Evolutionary conservation across 768 basidiomycete genomes (phyloP), one percentile per base, ranked within the genome.

Genomic region (Solioccasus polychromus): DNA sequence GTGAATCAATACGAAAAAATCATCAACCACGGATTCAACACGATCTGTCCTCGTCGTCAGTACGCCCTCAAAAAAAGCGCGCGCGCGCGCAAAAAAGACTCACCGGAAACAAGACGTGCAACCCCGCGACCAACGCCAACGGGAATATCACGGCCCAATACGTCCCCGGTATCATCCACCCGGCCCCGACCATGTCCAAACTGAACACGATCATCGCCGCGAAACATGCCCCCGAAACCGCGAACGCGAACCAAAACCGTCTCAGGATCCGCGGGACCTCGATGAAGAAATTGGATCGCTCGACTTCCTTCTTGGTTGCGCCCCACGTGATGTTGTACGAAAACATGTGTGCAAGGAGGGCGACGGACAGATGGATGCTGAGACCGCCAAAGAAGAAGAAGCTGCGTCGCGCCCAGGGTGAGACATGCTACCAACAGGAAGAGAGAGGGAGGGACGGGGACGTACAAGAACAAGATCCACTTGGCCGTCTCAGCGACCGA

Each of bases 21-120:
- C 85, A 90, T 88, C 43, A 92, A 68, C 85, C 85, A 89, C 1
- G 89, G 92, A 55, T 93, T 93, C 32, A 93, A 76, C 17, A 91
- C 81, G 44, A 94, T 85, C 76, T 86, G 14, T 35, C 36, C 30
- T 5, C 5, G 15, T 11, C 11, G 15, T 31, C 30, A 31, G 30
- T 11, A 5, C 5, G 15, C 14, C 30, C 15, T 32, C 11, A 32
- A 32, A 32, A 32, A 15, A 32, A 15, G 30, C 5, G 30, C 8
- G n/a, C 11, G 37, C 31, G 39, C 23, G 29, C 38, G 19, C 66
- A 17, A 9, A 11, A 8, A 67, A 10, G 14, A 73, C 81, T 56
- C 59, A 86, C 84, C 10, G 91, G 91, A 68, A 83, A 88, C 15
- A 89, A 63, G 9, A 89, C 72, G 47, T 91, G 88, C 36, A 78